Percentiles rank a stretch among this genome's conserved stretches.
phyloP scores from a whole-genome alignment of 1,139 yeast genomes.

The Yamadazyma oceani region DNA sequence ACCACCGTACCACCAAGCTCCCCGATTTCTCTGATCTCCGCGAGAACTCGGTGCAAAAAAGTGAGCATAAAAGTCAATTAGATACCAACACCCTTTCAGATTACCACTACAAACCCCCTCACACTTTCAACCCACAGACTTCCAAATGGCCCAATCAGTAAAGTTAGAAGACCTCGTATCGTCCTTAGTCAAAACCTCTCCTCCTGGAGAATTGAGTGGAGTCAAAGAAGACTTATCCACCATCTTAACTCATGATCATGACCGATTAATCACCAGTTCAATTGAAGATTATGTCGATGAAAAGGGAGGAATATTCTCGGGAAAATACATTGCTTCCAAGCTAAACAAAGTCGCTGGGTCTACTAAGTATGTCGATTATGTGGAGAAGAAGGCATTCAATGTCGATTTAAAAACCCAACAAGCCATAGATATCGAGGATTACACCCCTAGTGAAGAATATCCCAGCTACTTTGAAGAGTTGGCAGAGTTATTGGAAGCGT shows the following conservation, averaged over 20 bases:
- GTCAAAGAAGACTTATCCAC: conserved; percentile 27
- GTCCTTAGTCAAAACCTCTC: conserved; percentile 38
- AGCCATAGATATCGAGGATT: conserved; percentile 54
- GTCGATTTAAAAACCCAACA: conserved; percentile 53
- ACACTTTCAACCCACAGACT: not conserved
- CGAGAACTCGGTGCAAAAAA: too few species aligned
- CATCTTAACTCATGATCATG: conserved; percentile 22
- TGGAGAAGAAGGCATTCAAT: conserved; percentile 51
- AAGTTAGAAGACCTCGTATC: conserved; percentile 22
- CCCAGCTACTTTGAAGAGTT: conserved; percentile 35
- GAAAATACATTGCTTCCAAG: conserved; percentile 33
- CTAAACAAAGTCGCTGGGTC: conserved; percentile 32
- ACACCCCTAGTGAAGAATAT: conserved; percentile 22
- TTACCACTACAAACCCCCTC: too few species aligned
- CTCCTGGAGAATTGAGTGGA: conserved; percentile 42
- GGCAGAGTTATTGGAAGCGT: conserved; percentile 30
- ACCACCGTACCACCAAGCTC: too few species aligned
- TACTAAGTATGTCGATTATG: conserved; percentile 40
- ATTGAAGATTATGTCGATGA: conserved; percentile 31
- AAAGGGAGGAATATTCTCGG: conserved; percentile 32
- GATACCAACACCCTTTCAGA: too few species aligned
- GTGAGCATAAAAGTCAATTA: too few species aligned
- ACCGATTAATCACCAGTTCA: conserved; percentile 28
- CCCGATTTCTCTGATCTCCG: too few species aligned
- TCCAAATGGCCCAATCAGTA: conserved; percentile 6